A percentile compares a stretch with the other conserved stretches of the same genome.
phyloP scores from a whole-genome alignment of 1,139 yeast genomes.

The Diutina scorzettiae region DNA sequence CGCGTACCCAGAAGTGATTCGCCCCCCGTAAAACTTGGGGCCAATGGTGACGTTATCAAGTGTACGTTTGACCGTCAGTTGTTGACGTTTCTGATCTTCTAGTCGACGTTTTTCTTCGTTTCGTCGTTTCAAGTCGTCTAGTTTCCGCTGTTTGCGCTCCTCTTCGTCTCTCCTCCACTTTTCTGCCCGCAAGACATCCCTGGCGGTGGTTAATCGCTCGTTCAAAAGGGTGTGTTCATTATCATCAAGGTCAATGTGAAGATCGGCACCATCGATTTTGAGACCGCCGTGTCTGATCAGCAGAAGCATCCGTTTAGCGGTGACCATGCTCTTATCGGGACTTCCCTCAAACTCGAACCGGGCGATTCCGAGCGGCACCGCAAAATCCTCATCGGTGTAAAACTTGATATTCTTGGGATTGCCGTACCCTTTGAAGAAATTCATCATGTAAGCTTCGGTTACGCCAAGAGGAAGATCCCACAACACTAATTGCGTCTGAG shows the following conservation, averaged over 20 bases:
- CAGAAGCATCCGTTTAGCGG: constrained; percentile 24
- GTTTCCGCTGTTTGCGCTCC: constrained; percentile 8
- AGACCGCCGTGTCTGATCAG: constrained; percentile 18
- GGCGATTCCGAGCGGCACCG: constrained; percentile 71
- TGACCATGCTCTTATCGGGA: constrained; percentile 38
- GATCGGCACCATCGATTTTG: constrained; percentile 28
- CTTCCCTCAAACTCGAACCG: constrained; percentile 52
- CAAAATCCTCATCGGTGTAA: constrained; percentile 62
- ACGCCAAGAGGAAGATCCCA: constrained; percentile 47
- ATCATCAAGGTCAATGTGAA: constrained; percentile 29
- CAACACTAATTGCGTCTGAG: constrained; percentile 56
- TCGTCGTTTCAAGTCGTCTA: constrained; percentile 4
- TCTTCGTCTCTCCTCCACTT: constrained; percentile 13
- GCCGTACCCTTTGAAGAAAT: constrained; percentile 51
- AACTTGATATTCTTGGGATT: constrained; percentile 42
- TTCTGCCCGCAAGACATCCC: constrained; percentile 18
- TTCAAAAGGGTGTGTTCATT: constrained; percentile 20
- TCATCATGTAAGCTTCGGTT: constrained; percentile 37
- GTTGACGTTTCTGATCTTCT: constrained; percentile 5
- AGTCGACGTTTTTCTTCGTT: constrained; percentile 1
- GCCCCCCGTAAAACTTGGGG: neutral
- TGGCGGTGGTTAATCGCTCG: constrained; percentile 21
- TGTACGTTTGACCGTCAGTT: constrained; percentile 7
- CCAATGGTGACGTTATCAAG: constrained; percentile 25
- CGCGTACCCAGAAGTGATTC: constrained; percentile 18